phyloP scores from a whole-genome alignment of 2,329 filamentous ascomycete genomes.

The Ophiosphaerella korrae region DNA sequence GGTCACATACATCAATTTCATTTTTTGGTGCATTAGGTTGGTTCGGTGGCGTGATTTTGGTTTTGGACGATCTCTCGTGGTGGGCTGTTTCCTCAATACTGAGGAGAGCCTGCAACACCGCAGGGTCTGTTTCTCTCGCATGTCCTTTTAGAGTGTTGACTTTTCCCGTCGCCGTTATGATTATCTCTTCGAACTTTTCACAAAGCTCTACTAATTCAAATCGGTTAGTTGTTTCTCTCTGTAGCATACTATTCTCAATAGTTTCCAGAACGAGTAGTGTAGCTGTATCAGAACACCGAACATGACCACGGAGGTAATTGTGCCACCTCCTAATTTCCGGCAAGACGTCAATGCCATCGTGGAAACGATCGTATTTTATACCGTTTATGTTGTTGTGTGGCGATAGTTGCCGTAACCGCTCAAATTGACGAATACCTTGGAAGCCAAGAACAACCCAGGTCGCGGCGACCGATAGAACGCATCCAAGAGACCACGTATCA shows the following conservation, averaged over 20 bases:
- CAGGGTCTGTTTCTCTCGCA: constrained; percentile 1
- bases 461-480: constrained; percentile 48
- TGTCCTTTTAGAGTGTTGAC: not conserved
- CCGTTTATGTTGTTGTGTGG: not conserved
- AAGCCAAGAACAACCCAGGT: constrained; percentile 46
- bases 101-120: constrained; percentile 4
- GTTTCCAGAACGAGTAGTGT: constrained; percentile 15
- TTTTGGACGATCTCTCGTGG: not conserved
- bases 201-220: constrained; percentile 3
- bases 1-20: not conserved
- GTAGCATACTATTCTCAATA: constrained; percentile 16
- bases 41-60: not conserved
- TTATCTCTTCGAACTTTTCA: constrained; percentile 1
- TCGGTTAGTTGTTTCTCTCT: not conserved
- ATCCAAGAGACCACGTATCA: constrained; percentile 49
- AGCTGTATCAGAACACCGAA: constrained; percentile 11
- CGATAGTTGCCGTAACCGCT: constrained; percentile 10
- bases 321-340: constrained; percentile 17
- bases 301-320: constrained; percentile 8
- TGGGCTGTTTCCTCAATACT: constrained; percentile 10
- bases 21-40: not conserved
- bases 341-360: constrained; percentile 12
- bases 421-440: constrained; percentile 37
- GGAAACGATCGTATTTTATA: constrained; percentile 9
- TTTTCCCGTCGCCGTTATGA: not conserved